A percentile compares a stretch with the other conserved stretches of the same genome.
phyloP scores from a whole-genome alignment of 768 basidiomycete species.

The Tephrocybe sp. region DNA sequence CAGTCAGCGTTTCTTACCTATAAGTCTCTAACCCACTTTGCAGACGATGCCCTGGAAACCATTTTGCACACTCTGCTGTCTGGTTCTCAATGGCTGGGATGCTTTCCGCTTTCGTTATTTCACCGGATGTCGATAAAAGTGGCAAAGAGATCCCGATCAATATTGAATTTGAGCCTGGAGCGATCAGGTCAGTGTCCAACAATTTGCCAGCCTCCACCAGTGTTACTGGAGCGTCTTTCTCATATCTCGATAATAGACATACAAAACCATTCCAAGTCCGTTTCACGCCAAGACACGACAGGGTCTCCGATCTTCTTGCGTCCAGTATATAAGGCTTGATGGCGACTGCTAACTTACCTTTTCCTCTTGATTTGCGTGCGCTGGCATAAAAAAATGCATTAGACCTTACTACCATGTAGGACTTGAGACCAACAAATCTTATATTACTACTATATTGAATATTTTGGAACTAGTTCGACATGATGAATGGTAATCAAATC shows the following conservation, averaged over 20 bases:
- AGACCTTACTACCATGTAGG: too few species aligned
- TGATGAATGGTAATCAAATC: too few species aligned
- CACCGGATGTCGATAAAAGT: slow-evolving; percentile 15
- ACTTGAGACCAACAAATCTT: too few species aligned
- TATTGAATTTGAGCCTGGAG: slow-evolving; percentile 13
- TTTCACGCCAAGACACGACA: slow-evolving; percentile 14
- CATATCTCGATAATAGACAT: slow-evolving; percentile 7
- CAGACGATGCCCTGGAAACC: slow-evolving; percentile 17
- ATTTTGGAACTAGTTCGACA: too few species aligned
- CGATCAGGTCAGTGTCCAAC: slow-evolving; percentile 12
- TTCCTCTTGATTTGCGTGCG: too few species aligned
- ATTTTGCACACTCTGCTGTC: slow-evolving; percentile 17
- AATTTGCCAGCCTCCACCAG: too few species aligned
- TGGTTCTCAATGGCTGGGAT: slow-evolving; percentile 18
- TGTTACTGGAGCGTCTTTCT: not conserved
- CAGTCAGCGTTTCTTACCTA: not conserved
- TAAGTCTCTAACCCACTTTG: not conserved
- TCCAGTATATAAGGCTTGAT: too few species aligned
- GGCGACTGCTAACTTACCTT: too few species aligned
- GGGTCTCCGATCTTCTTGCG: slow-evolving; percentile 12
- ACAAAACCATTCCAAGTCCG: slow-evolving; percentile 13
- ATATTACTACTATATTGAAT: too few species aligned
- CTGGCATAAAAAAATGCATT: too few species aligned
- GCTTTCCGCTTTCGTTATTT: slow-evolving; percentile 12
- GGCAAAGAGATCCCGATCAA: slow-evolving; percentile 16